A percentile compares a stretch with the other conserved stretches of the same genome.
Evolutionary conservation across 495 filamentous ascomycete species (phyloP).

Genomic region (Astrothelium subdiscretum): DNA sequence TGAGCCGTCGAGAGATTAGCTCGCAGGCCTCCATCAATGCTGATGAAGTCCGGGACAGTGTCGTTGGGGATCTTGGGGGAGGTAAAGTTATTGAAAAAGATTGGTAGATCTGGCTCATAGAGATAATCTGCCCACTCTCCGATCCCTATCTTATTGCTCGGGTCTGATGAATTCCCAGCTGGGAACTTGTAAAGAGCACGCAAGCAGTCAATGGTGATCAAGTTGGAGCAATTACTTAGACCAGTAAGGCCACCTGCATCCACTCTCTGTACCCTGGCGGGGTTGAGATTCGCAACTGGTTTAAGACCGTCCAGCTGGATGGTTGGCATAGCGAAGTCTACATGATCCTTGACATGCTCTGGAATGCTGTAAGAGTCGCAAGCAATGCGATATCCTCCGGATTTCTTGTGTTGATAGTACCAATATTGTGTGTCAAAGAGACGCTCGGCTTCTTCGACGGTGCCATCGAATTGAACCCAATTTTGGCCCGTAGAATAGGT

Average conservation of each 20-base stretch:
- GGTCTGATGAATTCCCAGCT: slow-evolving; percentile 26
- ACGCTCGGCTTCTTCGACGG: slow-evolving; percentile 39
- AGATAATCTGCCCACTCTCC: slow-evolving; percentile 31
- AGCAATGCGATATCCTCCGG: slow-evolving; percentile 36
- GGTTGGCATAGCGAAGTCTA: slow-evolving; percentile 25
- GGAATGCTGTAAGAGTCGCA: slow-evolving; percentile 29
- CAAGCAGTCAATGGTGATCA: slow-evolving; percentile 43
- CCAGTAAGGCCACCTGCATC: slow-evolving; percentile 16
- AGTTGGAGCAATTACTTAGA: slow-evolving; percentile 27
- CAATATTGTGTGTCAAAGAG: slow-evolving; percentile 50
- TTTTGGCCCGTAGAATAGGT: slow-evolving; percentile 36
- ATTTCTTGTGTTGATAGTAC: slow-evolving; percentile 39
- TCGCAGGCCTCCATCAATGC: slow-evolving; percentile 10
- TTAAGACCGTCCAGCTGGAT: slow-evolving; percentile 17
- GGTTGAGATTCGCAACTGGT: slow-evolving; percentile 7
- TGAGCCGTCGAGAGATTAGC: slow-evolving; percentile 7
- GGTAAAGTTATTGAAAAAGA: slow-evolving; percentile 14
- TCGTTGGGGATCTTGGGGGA: slow-evolving; percentile 7
- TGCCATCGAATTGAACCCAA: slow-evolving; percentile 43
- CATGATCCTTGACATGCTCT: slow-evolving; percentile 19
- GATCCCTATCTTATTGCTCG: slow-evolving; percentile 41
- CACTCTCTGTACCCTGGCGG: not conserved
- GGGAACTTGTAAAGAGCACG: slow-evolving; percentile 42
- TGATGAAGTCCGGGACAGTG: slow-evolving; percentile 10
- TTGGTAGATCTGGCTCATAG: slow-evolving; percentile 19